Evolutionary conservation across 2,329 filamentous ascomycete species (phyloP), one percentile per base, ranked within the genome.

Genomic region (Leptographium flavum): DNA sequence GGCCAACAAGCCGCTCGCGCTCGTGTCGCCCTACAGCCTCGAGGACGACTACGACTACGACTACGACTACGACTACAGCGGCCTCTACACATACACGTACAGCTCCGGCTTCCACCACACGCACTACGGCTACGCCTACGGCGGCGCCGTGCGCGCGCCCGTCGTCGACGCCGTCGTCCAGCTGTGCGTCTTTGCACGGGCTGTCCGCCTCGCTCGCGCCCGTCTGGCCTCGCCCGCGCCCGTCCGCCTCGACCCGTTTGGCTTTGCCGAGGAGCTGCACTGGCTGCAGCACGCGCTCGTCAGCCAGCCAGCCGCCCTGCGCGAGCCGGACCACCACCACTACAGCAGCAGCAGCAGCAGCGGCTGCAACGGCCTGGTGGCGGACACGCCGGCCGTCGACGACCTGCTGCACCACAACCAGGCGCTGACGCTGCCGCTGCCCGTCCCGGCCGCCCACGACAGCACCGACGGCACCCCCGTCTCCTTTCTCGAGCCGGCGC

Each of bases 261-360:
- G 44, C 17, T 60, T 61, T 42, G 56, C 57, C 21, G 59, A 60
- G 25, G 59, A 61, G 47, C 56, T 56, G 48, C 54, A 58, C 32
- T 52, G 53, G 47, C 49, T 62, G 19, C 55, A 54, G 47, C 47
- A 58, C 45, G 48, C 50, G 36, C 53, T 63, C 2, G 51, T 60
- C 15, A 43, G 53, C 6, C 50, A 49, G n/a, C 59, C 59, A 1
- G 43, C 43, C 0, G 51, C 57, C 4, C 51, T 63, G 22, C 57
- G 56, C 9, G 51, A 54, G 9, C 43, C 48, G 25, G 37, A 21
- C 39, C 5, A 27, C 9, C 44, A 32, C 40, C 30, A 11, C 35
- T 38, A 4, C 13, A 19, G 14, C n/a, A n/a, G n/a, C n/a, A n/a
- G n/a, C n/a, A n/a, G n/a, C n/a, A n/a, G n/a, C n/a, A n/a, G n/a